These are phyloP conservation scores for Lindgomyces ingoldianus DNA, from an alignment of 495 filamentous ascomycete species.

Conservation along the genomic window DNA sequence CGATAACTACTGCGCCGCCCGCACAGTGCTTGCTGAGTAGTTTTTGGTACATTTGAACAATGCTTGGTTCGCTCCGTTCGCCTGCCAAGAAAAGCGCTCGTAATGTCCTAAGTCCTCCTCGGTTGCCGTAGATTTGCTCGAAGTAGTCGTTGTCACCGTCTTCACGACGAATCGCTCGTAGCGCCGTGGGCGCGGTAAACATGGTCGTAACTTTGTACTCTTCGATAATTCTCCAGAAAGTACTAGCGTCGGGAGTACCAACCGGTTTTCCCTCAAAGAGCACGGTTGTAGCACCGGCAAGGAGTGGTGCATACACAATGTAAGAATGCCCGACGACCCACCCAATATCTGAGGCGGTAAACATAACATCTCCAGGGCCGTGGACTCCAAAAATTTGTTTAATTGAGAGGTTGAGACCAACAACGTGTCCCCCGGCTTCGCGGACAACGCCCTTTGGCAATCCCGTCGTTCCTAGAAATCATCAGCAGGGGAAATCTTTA, in stretches of 20 bases:
- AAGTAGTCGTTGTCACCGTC: slow-evolving; percentile 73
- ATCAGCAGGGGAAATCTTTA: slow-evolving; percentile 27
- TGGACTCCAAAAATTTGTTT: slow-evolving; percentile 76
- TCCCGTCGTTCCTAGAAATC: slow-evolving; percentile 69
- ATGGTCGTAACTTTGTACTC: slow-evolving; percentile 81
- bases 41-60: slow-evolving; percentile 75
- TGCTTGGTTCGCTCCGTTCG: slow-evolving; percentile 84
- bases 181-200: slow-evolving; percentile 83
- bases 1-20: slow-evolving; percentile 67
- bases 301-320: slow-evolving; percentile 77
- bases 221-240: slow-evolving; percentile 84
- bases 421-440: slow-evolving; percentile 83
- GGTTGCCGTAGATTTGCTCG: slow-evolving; percentile 55
- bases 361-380: slow-evolving; percentile 80
- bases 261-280: slow-evolving; percentile 92
- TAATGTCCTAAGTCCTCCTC: slow-evolving; percentile 67
- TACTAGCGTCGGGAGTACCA: slow-evolving; percentile 82
- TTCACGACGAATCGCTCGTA: slow-evolving; percentile 83
- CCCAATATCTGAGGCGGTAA: slow-evolving; percentile 60
- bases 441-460: slow-evolving; percentile 85
- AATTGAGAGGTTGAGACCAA: slow-evolving; percentile 78
- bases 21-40: slow-evolving; percentile 66
- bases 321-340: slow-evolving; percentile 50
- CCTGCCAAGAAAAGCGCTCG: slow-evolving; percentile 82
- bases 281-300: slow-evolving; percentile 81